Percentiles rank a stretch among this genome's conserved stretches.
These are phyloP conservation scores for Leccinum griseonigrum DNA, from an alignment of 1,284 basidiomycete species.

Conservation along the genomic window DNA sequence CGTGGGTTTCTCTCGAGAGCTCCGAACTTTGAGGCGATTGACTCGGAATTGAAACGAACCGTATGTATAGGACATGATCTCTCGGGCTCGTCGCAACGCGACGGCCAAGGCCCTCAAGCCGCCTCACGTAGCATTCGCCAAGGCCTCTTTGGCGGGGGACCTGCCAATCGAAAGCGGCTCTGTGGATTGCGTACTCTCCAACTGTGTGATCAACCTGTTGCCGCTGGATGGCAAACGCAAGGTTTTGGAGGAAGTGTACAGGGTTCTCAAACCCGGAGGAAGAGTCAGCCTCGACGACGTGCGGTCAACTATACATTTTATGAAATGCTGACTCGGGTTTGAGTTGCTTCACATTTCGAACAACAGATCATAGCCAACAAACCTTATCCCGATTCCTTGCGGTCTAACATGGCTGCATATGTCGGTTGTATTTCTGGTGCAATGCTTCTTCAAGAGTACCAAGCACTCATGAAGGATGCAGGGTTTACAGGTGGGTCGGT, in stretches of 20 bases:
- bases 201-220: conserved; percentile 53
- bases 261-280: conserved; percentile 51
- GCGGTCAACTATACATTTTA: neutral
- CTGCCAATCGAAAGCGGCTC: conserved; percentile 46
- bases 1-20: conserved; percentile 24
- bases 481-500: conserved; percentile 40
- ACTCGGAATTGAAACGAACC: neutral
- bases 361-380: conserved; percentile 44
- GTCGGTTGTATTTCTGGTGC: conserved; percentile 47
- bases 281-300: conserved; percentile 39
- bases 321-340: neutral
- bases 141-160: conserved; percentile 39
- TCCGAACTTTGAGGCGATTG: neutral
- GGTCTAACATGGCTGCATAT: conserved; percentile 39
- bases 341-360: neutral
- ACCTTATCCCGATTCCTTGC: conserved; percentile 40
- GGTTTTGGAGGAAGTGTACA: conserved; percentile 42
- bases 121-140: conserved; percentile 47
- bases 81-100: conserved; percentile 45
- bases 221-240: conserved; percentile 39
- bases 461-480: conserved; percentile 35
- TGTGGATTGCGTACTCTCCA: conserved; percentile 53
- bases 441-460: conserved; percentile 38
- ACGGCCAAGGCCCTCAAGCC: conserved; percentile 37
- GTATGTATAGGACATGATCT: conserved; percentile 45